Conservation (phyloP, 495 filamentous ascomycete genomes). For the Podospora sp. region DNA sequence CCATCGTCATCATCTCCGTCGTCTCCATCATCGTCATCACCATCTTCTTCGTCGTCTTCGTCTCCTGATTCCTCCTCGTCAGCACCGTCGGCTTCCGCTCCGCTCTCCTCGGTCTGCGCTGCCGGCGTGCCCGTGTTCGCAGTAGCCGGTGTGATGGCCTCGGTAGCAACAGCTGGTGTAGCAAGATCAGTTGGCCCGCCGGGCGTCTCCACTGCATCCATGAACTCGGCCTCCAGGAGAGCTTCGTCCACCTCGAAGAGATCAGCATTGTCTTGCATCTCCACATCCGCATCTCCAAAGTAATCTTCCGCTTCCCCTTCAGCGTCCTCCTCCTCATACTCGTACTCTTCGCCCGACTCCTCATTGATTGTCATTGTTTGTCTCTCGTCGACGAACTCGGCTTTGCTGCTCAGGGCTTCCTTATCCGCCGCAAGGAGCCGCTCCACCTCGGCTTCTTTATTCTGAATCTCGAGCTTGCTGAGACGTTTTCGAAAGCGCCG, state of each 20-base stretch:
- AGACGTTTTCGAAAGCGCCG: constrained; percentile 84
- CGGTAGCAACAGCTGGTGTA: constrained; percentile 39
- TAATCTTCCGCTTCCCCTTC: constrained; percentile 61
- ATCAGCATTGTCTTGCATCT: constrained; percentile 38
- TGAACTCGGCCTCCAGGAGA: constrained; percentile 45
- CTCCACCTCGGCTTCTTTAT: constrained; percentile 81
- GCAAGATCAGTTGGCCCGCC: constrained; percentile 30
- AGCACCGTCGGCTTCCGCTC: constrained; percentile 48
- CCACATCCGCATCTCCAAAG: constrained; percentile 46
- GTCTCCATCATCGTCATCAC: constrained; percentile 48
- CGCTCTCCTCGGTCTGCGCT: constrained; percentile 34
- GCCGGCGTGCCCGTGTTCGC: constrained; percentile 35
- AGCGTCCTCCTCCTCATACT: constrained; percentile 62
- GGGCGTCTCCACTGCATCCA: constrained; percentile 35
- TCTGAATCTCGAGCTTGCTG: constrained; percentile 82
- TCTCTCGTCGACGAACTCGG: constrained; percentile 67
- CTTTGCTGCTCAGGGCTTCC: constrained; percentile 55
- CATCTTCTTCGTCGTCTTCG: constrained; percentile 50
- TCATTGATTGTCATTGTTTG: constrained; percentile 51
- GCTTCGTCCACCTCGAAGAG: constrained; percentile 35
- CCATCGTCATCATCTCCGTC: constrained; percentile 52
- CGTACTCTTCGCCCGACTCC: constrained; percentile 54
- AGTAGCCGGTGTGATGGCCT: constrained; percentile 44
- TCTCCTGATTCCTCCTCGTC: constrained; percentile 50
- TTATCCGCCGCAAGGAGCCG: constrained; percentile 72